Base-by-base conservation (phyloP, 495 filamentous ascomycete species). In the Chaetomium tenue region DNA sequence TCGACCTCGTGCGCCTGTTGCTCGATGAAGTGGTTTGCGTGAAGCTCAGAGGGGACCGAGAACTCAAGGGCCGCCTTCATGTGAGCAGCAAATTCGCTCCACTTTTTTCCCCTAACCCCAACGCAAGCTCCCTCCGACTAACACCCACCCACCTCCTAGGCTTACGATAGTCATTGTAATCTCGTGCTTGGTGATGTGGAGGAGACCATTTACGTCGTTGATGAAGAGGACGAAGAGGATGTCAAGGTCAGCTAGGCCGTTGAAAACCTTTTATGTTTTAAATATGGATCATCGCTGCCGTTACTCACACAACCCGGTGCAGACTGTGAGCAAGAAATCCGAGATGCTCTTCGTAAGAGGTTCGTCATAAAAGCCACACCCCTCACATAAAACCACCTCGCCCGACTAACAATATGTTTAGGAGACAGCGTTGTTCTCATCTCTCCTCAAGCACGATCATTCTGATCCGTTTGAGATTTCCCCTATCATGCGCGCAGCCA, bases 311-410 rank as follows among this genome's bases (percentile, higher is more conserved):
- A 33, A 18, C 52, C 59, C 4, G 33, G 33, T 42, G 42, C 65
- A 97, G 93, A 96, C 91, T 13, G 87, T 92, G 61, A 94, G 92
- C 76, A 96, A 95, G 78, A 93, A 97, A 71, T 93, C 91, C 48
- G 95, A 98, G 73, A 99, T 98, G 94, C 79, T 99, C n/a, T 99
- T 99, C 72, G 94, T 98, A 28, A 82, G 94, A 89, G 94, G 93
- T 96, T 75, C 60, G 84, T 78, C 37, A 46, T 26, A 16, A 18
- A 50, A 48, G 30, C 13, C 30, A 30, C 23, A 11, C 50, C 42
- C 44, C 5, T 47, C 37, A 30, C 47, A 4, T 2, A 9, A 23
- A 18, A 18, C 6, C 5, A 50, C 20, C 3, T 11, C 23, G 12
- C n/a, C 22, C 26, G 3, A 12, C 56, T 68, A 46, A 68, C 62